Base-by-base conservation (phyloP, 2,329 filamentous ascomycete species). In the Venturia asperata region DNA sequence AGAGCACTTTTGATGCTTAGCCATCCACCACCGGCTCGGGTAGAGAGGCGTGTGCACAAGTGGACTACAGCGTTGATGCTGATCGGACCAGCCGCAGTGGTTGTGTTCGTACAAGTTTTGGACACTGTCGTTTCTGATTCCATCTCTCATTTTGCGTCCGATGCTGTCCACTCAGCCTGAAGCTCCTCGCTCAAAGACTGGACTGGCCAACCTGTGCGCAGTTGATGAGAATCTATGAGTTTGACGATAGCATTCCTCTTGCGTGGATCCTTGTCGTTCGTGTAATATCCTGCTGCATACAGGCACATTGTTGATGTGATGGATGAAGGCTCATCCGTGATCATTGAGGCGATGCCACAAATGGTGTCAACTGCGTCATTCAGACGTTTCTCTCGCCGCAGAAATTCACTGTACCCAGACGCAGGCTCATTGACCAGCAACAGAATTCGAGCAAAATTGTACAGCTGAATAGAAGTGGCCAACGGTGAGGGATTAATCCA, bases 381-480 rank as follows among this genome's bases (percentile, higher is more conserved):
- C 9, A 81, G 74, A n/a, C 73, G 71, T 64, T 76, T 76, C 67
- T 81, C 77, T 21, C 78, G 75, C 24, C 74, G 71, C 49, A 78
- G 68, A 67, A 81, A 83, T 13, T 81, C 81, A 19, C 79, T 74
- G 60, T 81, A 77, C 0, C 81, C 82, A 1, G 80, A 80, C 0
- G 79, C 79, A 1, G 82, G 83, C 60, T 81, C 78, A 63, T 85
- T 80, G 61, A 84, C 76, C 0, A 82, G 73, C 1, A 84, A 76
- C 0, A 85, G 72, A 55, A 85, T 81, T 11, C 79, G 76, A 0
- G 82, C 81, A 66, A 83, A 81, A 68, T 78, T 77, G 67, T 82
- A 80, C 17, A 80, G 77, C 68, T 85, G 83, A 6, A 85, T 70
- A 0, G 82, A 79, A 15, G 80, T 78, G 1, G 76, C 76, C 65